Evolutionary conservation across 768 basidiomycete species (phyloP), one percentile per base, ranked within the genome.

Genomic region (Pulveroboletus sp.): DNA sequence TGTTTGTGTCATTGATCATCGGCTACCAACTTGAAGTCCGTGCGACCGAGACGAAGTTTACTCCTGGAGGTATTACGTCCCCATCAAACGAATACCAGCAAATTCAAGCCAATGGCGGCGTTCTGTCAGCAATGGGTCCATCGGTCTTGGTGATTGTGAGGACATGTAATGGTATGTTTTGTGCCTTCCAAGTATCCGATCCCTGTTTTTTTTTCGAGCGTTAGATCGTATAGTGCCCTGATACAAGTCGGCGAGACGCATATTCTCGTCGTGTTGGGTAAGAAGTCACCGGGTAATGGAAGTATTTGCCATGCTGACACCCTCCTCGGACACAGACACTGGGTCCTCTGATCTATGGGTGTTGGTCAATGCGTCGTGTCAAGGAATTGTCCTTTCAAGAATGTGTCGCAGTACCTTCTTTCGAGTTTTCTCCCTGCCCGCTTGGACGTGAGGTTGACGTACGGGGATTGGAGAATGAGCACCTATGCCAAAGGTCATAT

Each of bases 321-420:
- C n/a, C n/a, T 14, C 30, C 17, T 35, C n/a, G 37, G 6, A 46
- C n/a, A n/a, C n/a, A 86, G 87, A 89, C 54, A 87, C 86, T 2
- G 87, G 87, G 37, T 89, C 87, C 3, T 82, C 87, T 5, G 87
- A 90, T 59, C 63, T 89, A 6, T 90, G 88, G 88, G 75, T 85
- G 10, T 65, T 83, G 23, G 85, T 85, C 0, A 75, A n/a, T n/a
- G n/a, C 81, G 43, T 67, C 74, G 0, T 89, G 84, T 61, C 66
- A 64, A 10, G 54, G 58, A n/a, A 56, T 71, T 76, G 73, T 50
- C 75, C 74, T 43, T 50, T 67, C 4, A 60, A 58, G 24, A 63
- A 57, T 2, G 63, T 76, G 2, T 70, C 76, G 5, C 62, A 80
- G 22, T 87, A 85, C 58, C 73, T 78, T 1, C 77, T 66, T 7